Conservation (phyloP, 2,329 filamentous ascomycete species). For the Epichloe uncinata region DNA sequence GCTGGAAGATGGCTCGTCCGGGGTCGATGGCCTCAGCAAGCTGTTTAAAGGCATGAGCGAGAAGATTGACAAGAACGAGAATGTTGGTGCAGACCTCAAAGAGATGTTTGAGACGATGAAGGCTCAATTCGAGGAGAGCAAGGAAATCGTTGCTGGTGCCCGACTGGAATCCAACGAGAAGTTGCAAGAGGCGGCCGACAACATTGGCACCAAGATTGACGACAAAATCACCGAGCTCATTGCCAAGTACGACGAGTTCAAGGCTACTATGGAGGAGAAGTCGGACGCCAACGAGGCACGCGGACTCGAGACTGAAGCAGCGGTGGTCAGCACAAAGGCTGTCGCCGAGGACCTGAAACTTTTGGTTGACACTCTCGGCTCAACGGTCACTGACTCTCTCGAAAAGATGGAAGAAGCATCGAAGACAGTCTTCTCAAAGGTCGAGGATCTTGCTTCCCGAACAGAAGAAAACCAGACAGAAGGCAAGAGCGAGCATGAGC, state of each 20-base stretch:
- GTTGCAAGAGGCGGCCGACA: conserved; percentile 44
- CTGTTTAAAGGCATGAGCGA: conserved; percentile 54
- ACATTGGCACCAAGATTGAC: conserved; percentile 42
- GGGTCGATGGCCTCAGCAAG: conserved; percentile 60
- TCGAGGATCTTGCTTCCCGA: conserved; percentile 65
- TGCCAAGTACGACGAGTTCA: conserved; percentile 78
- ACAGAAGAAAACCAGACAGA: conserved; percentile 64
- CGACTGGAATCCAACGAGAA: conserved; percentile 80
- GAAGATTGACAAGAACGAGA: conserved; percentile 43
- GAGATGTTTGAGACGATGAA: conserved; percentile 65
- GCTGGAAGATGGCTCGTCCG: conserved; percentile 60
- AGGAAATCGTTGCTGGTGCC: conserved; percentile 62
- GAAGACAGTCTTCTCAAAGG: conserved; percentile 69
- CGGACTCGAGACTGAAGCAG: conserved; percentile 57
- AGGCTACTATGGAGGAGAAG: conserved; percentile 59
- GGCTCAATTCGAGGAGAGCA: conserved; percentile 75
- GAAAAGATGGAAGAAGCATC: conserved; percentile 82
- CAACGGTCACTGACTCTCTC: conserved; percentile 65
- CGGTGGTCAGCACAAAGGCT: conserved; percentile 60
- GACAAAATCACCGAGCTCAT: conserved; percentile 64
- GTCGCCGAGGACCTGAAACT: conserved; percentile 79
- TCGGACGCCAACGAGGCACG: conserved; percentile 61
- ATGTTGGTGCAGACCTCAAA: conserved; percentile 48
- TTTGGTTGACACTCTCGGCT: conserved; percentile 73
- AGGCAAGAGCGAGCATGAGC: conserved; percentile 64